phyloP scores from a whole-genome alignment of 2,329 filamentous ascomycete genomes.

The Xylariaceae sp. region DNA sequence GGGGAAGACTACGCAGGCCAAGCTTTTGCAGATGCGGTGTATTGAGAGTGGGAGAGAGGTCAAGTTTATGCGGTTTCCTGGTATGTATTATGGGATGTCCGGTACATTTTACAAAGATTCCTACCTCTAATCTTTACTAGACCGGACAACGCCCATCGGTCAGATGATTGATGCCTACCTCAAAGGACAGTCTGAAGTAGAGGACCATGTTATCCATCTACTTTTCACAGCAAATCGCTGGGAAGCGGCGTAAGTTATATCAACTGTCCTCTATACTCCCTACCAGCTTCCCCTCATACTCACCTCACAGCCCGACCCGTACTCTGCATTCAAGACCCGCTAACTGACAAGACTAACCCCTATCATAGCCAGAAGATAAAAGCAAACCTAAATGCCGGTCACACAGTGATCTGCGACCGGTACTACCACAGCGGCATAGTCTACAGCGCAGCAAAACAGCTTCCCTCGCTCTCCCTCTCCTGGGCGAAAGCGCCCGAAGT shows the following conservation, averaged over 20 bases:
- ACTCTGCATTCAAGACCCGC: background rate
- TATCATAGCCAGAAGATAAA: slow-evolving; percentile 46
- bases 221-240: slow-evolving; percentile 89
- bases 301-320: background rate
- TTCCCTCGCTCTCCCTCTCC: slow-evolving; percentile 61
- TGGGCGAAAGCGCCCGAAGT: slow-evolving; percentile 86
- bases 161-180: slow-evolving; percentile 84
- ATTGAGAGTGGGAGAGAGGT: slow-evolving; percentile 46
- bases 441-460: slow-evolving; percentile 84
- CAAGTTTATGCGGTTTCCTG: slow-evolving; percentile 54
- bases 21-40: slow-evolving; percentile 57
- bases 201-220: slow-evolving; percentile 86
- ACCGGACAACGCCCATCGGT: slow-evolving; percentile 79
- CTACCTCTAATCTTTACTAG: slow-evolving; percentile 42
- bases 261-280: background rate
- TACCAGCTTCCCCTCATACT: background rate
- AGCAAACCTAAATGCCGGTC: slow-evolving; percentile 57
- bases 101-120: no score
- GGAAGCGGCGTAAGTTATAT: slow-evolving; percentile 59
- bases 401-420: slow-evolving; percentile 79
- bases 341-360: no score
- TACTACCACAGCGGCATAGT: slow-evolving; percentile 95
- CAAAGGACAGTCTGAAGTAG: slow-evolving; percentile 65
- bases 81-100: no score
- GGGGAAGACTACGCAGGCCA: slow-evolving; percentile 88